Conservation (phyloP, 2,329 filamentous ascomycete species). For the Diaporthe nobilis region DNA sequence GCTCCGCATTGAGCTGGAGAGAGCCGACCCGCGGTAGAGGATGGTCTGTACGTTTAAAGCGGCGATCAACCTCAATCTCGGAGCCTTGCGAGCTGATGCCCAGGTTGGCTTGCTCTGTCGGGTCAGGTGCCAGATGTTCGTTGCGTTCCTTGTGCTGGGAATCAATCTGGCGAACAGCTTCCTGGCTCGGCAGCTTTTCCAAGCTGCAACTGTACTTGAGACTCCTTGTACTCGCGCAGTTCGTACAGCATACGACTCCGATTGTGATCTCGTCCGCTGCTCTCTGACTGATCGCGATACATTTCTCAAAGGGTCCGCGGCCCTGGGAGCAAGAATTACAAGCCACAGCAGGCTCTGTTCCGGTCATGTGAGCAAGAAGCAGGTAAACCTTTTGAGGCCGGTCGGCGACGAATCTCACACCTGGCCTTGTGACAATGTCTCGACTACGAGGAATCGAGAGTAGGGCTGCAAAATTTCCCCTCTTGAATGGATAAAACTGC, state of each 20-base stretch:
- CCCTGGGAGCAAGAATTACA: constrained; percentile 9
- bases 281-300: constrained; percentile 4
- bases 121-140: fast-evolving
- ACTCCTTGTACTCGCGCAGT: background rate
- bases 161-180: fast-evolving
- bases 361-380: constrained; percentile 33
- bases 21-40: background rate
- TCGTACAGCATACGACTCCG: constrained; percentile 30
- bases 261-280: constrained; percentile 7
- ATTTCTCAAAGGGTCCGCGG: constrained; percentile 10
- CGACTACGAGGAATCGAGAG: constrained; percentile 1
- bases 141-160: background rate
- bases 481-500: background rate
- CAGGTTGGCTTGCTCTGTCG: background rate
- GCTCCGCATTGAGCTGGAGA: background rate
- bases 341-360: background rate
- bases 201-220: background rate
- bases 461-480: background rate
- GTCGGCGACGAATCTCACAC: background rate
- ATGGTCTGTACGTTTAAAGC: constrained; percentile 4
- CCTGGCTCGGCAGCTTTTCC: background rate
- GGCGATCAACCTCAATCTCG: constrained; percentile 5
- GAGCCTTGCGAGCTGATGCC: background rate
- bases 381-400: constrained; percentile 22
- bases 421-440: background rate